Evolutionary conservation across 2,329 filamentous ascomycete genomes (phyloP), one percentile per base, ranked within the genome.

Genomic region (Calonectria pauciramosa): DNA sequence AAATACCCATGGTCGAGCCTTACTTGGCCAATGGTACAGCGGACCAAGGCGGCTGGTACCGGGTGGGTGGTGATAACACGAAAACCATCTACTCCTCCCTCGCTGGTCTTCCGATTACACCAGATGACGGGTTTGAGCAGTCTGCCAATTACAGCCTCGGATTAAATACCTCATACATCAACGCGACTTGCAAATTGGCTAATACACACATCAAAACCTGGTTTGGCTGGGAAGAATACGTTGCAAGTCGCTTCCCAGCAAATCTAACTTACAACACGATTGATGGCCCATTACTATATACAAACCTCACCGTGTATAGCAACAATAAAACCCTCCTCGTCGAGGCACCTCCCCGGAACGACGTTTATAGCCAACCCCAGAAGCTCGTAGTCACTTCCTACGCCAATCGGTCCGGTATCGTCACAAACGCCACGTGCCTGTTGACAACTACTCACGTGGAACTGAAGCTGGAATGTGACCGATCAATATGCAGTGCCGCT

Each of bases 1-100:
- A 75, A 30, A 68, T 75, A 26, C 73, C 73, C 28, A 59, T 75
- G 67, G 23, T 75, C 6, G 73, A 75, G 36, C 14, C 60, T 14
- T 68, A 41, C 23, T 11, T 44, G 10, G 34, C 60, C 4, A 54
- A 64, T 3, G 32, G 23, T 5, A 59, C 32, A 10, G 7, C 47
- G 20, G 32, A 59, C 26, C 34, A 59, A 10, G 36, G 44, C 14
- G 71, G 70, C 20, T 75, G 71, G 73, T 68, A 64, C 26, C 28
- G 51, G 10, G 30, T 75, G 23, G 56, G 14, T 16, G 36, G 34
- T 2, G 30, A 49, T 38, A 38, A 70, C 28, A 54, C 41, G 20
- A 26, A 67, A 13, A 34, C 28, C 30, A 41, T 38, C 5, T 75
- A 75, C 28, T 73, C 70, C 1, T 54, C 73, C 2, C 47, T 73